phyloP scores from a whole-genome alignment of 352 stramenopile genomes.

The Thalassiosira hispida region DNA sequence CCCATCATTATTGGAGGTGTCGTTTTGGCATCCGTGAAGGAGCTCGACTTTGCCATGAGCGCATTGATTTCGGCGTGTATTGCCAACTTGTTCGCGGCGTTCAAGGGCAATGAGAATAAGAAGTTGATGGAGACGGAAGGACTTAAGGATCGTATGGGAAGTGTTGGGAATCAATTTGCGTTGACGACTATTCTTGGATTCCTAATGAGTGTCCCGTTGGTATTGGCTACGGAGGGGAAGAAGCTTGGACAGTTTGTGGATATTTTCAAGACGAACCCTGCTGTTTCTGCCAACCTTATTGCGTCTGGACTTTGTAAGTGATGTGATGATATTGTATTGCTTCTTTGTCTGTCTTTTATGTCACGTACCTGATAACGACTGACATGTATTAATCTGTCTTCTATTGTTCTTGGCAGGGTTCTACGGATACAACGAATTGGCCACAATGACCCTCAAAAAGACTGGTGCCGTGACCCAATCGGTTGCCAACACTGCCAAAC shows the following conservation, averaged over 20 bases:
- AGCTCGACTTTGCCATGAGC: slow-evolving; percentile 86
- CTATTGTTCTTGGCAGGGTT: slow-evolving; percentile 48
- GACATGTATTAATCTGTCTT: slow-evolving; percentile 10
- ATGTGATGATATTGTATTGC: too few relatives aligned
- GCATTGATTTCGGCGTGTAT: slow-evolving; percentile 84
- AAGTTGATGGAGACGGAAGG: slow-evolving; percentile 87
- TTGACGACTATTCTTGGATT: slow-evolving; percentile 86
- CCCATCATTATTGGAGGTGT: slow-evolving; percentile 87
- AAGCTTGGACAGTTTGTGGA: slow-evolving; percentile 83
- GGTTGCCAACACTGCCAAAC: slow-evolving; percentile 87
- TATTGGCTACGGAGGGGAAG: slow-evolving; percentile 77
- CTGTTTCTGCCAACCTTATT: slow-evolving; percentile 50
- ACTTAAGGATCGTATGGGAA: slow-evolving; percentile 86
- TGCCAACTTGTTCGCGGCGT: slow-evolving; percentile 87
- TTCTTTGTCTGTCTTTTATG: background rate
- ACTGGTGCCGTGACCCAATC: slow-evolving; percentile 86
- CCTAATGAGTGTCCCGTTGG: slow-evolving; percentile 82
- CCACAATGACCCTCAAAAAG: slow-evolving; percentile 89
- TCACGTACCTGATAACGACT: background rate
- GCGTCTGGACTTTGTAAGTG: slow-evolving; percentile 71
- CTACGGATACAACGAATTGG: slow-evolving; percentile 88
- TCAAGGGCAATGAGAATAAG: slow-evolving; percentile 88
- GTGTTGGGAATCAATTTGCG: slow-evolving; percentile 87
- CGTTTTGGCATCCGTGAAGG: slow-evolving; percentile 85
- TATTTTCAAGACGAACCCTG: slow-evolving; percentile 79